Evolutionary conservation across 768 basidiomycete genomes (phyloP).

Genomic region (Mycena sanguinolenta): DNA sequence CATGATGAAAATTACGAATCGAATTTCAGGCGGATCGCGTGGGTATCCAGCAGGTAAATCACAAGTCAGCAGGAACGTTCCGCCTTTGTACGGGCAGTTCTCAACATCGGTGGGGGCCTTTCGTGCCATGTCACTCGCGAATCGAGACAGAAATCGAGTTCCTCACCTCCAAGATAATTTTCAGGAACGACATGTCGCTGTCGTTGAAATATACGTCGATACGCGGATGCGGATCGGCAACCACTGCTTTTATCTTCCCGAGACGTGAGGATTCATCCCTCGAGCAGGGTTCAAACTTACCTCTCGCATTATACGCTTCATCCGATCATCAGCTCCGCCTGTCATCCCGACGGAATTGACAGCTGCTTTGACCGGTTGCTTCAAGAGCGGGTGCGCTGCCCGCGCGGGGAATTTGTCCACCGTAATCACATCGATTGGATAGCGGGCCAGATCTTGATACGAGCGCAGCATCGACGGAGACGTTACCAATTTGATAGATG

Average conservation of each 20-base stretch:
- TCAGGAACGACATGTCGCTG: constrained; percentile 46
- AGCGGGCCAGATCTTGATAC: constrained; percentile 25
- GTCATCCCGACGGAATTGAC: constrained; percentile 12
- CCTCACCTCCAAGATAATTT: constrained; percentile 44
- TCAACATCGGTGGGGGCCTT: constrained; percentile 44
- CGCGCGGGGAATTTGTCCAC: constrained; percentile 43
- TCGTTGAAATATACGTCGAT: constrained; percentile 46
- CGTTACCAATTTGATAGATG: neutral
- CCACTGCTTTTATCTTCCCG: constrained; percentile 38
- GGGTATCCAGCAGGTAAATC: constrained; percentile 44
- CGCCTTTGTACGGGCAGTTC: constrained; percentile 44
- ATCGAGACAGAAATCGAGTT: neutral
- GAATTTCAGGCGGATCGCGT: constrained; percentile 44
- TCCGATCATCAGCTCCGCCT: constrained; percentile 37
- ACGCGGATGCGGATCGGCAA: constrained; percentile 42
- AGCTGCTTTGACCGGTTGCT: constrained; percentile 38
- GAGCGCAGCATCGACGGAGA: neutral
- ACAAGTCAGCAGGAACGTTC: constrained; percentile 44
- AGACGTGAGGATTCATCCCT: neutral
- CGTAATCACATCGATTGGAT: constrained; percentile 43
- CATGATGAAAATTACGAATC: constrained; percentile 47
- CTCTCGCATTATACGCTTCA: constrained; percentile 46
- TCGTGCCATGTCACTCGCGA: neutral
- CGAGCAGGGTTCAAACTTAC: constrained; percentile 26
- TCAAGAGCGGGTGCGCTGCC: constrained; percentile 39